Evolutionary conservation across 108 stramenopile species (phyloP), one percentile per base, ranked within the genome.

Genomic region (Asterionellopsis glacialis): DNA sequence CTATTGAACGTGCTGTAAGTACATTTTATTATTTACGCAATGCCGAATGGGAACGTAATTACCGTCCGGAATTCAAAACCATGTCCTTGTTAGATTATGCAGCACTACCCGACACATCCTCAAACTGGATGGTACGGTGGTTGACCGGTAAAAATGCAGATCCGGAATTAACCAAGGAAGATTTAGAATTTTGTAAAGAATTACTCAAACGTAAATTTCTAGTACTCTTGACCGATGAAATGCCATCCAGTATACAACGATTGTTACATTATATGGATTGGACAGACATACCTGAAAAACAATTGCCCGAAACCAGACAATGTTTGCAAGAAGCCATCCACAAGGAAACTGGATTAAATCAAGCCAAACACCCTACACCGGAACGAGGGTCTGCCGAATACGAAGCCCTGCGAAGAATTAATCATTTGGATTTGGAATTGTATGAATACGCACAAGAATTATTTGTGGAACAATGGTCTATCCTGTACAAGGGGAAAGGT

Each of bases 91-190:
- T 61, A 4, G 45, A 61, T 5, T 61, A 61, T 26, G 44, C 59
- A 26, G 45, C 44, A 1, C 19, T 45, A 26, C 45, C 44, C 4
- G 59, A 61, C 22, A 61, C 59, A 41, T 15, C 56, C 9, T 16
- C 28, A 27, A 57, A 82, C 64, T 77, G 76, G 76, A 77, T 76
- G 76, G 66, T 66, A 11, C 61, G 73, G 15, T 67, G 65, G 44
- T 51, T 82, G 42, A 63, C 69, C 23, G 61, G 66, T 42, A 68
- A 73, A 9, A 61, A 21, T 59, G 70, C 22, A 13, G 45, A 64
- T 28, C 65, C 12, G 21, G 44, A 24, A 16, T 45, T 81, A 15
- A 70, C 67, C 22, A 53, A 49, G 10, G 53, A 77, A 14, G 75
- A 82, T 47, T 57, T 75, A 54, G 76, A 57, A 14, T 55, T 75